Evolutionary conservation across 352 stramenopile species (phyloP).

Genomic region (Phytopythium vexans): DNA sequence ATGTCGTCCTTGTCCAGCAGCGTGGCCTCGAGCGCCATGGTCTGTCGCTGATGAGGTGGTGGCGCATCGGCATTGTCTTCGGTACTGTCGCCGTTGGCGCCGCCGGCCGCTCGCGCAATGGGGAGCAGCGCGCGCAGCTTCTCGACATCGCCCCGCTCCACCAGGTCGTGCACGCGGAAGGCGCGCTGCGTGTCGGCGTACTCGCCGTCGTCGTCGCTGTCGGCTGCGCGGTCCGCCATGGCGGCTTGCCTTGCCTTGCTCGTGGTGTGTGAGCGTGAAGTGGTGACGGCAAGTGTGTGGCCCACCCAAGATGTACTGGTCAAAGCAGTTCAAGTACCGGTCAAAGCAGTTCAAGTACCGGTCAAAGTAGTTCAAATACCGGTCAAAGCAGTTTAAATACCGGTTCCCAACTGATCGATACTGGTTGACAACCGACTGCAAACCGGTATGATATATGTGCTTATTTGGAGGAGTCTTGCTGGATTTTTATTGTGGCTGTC

Average conservation of each 20-base stretch:
- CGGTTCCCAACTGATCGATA: no score
- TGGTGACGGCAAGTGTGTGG: no score
- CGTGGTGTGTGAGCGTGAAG: neutral
- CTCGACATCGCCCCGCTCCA: constrained; percentile 48
- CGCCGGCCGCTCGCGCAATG: neutral
- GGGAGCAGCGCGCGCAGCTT: constrained; percentile 48
- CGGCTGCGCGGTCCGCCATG: constrained; percentile 2
- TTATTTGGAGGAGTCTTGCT: no score
- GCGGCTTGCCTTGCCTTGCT: neutral
- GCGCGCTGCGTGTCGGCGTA: constrained; percentile 34
- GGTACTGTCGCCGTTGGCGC: constrained; percentile 2
- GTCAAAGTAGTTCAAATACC: no score
- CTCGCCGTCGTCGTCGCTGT: constrained; percentile 33
- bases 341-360: no score
- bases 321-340: no score
- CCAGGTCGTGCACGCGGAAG: constrained; percentile 61
- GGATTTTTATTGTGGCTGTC: no score
- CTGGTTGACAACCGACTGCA: no score
- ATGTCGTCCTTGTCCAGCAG: constrained; percentile 83
- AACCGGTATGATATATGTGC: no score
- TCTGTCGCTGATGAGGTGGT: constrained; percentile 19
- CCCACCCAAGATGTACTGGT: no score
- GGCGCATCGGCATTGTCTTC: neutral
- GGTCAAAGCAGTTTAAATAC: no score
- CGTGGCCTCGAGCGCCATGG: constrained; percentile 47